Evolutionary conservation across 352 stramenopile genomes (phyloP).

Genomic region (Phytophthora idaei): DNA sequence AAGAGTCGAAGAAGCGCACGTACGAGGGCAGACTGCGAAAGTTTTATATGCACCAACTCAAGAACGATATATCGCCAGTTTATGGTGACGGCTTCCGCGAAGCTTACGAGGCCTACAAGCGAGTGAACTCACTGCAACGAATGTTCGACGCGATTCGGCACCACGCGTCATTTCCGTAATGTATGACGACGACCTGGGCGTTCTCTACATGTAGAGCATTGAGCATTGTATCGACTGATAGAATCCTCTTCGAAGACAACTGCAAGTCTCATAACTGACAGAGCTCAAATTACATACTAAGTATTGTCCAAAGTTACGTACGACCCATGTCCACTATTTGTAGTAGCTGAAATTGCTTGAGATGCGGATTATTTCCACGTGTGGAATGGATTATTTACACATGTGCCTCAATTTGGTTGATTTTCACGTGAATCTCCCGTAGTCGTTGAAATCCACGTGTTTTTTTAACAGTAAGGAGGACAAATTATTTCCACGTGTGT

Average conservation of each 20-base stretch:
- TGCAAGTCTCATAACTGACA: slow-evolving; percentile 10
- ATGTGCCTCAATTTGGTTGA: too few species aligned
- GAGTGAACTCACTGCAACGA: slow-evolving; percentile 63
- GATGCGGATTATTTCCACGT: too few species aligned
- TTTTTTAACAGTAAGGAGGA: too few species aligned
- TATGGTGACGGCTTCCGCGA: slow-evolving; percentile 76
- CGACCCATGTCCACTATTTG: too few species aligned
- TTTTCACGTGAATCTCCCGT: too few species aligned
- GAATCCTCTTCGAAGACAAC: not conserved
- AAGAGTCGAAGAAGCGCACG: slow-evolving; percentile 39
- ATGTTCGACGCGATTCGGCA: slow-evolving; percentile 70
- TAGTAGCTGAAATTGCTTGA: too few species aligned
- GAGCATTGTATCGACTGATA: slow-evolving; percentile 1
- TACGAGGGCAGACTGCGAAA: slow-evolving; percentile 58
- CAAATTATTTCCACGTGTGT: too few species aligned
- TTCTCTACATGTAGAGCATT: not conserved
- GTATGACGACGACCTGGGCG: not conserved
- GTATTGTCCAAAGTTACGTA: too few species aligned
- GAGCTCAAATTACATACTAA: not conserved
- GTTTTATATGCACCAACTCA: slow-evolving; percentile 70
- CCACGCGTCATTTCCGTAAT: slow-evolving; percentile 50
- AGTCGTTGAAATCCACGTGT: too few species aligned
- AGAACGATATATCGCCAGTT: slow-evolving; percentile 58
- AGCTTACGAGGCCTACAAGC: slow-evolving; percentile 67
- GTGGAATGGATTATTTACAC: too few species aligned